Evolutionary conservation across 164 flowering plant genomes (phyloP), one percentile per base, ranked within the genome.

Genomic region (Umbilicus rupestris): DNA sequence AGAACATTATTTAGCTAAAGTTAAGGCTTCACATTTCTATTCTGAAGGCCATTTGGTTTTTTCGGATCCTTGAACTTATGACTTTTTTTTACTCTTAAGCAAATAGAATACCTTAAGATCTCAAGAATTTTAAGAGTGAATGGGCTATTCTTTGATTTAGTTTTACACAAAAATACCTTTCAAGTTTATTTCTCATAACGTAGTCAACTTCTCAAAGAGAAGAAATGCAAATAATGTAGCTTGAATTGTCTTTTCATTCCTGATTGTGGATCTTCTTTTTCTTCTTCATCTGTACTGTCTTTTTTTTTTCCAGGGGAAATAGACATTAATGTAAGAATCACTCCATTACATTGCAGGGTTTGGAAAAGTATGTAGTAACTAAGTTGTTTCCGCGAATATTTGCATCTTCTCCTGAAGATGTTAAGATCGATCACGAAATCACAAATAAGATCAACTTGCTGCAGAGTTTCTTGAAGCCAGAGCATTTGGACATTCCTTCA

Each of bases 331-430:
- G 29, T 47, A 12, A 22, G 57, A 20, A 20, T 10, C 29, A 63
- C 29, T 63, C n/a, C 42, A 63, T 33, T 66, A 24, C 24, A 39
- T 64, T 65, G 64, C 78, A 84, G 83, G 88, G 83, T 63, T 62
- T 82, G 66, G 86, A 84, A 73, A 82, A 82, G 69, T 84, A 81
- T 76, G 75, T 81, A 39, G 78, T 84, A 84, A 79, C 86, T 63
- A 82, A 84, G 68, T 44, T 84, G 69, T 77, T 75, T 68, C 66
- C 78, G 5, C 77, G 80, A 26, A 75, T 82, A 30, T 84, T 82
- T 71, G 80, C 83, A 57, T 69, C 80, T 57, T 70, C 77, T 52
- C 58, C 75, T 0, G 83, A 77, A 73, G 88, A 82, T 71, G 65
- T 65, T 33, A 77, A 73, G 68, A 50, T 69, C 69, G 83, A 79